Base-by-base conservation (phyloP, 1,284 basidiomycete species). In the Trichosporon sp. region DNA sequence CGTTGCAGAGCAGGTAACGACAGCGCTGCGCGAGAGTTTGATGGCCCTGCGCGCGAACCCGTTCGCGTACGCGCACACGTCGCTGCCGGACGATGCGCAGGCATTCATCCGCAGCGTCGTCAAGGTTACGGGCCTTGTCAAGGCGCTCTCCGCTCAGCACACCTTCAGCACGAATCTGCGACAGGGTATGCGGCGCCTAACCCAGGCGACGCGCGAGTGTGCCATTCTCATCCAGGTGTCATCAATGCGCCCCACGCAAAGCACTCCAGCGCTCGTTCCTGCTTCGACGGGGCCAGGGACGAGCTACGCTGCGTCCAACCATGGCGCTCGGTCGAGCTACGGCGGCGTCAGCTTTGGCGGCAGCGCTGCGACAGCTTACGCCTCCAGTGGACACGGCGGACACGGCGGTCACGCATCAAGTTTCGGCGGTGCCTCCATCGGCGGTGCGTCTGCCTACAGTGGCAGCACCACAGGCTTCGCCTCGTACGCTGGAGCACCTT, bases 131-230 rank as follows among this genome's bases (percentile, higher is more conserved):
- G 80, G 78, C 63, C 70, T 80, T 10, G 78, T 81, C 61, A 80
- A 79, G 64, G 62, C 69, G 3, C 73, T 82, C n/a, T 80, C 77
- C 29, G 67, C 70, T n/a, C 72, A 74, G 32, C 78, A 81, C 59
- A 61, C 67, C 8, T 78, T 80, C 67, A 73, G 75, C 11, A 40
- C 61, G 0, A 49, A 59, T 10, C 74, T 80, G 7, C 71, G 80
- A 27, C 75, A 77, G 59, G 73, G 74, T 10, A 70, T 81, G 36
- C 74, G 73, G 2, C 71, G 74, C 61, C 69, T 83, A 19, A 81
- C 81, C 13, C 79, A 80, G 68, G 75, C 78, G 11, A 82, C 81
- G n/a, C 71, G 81, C 58, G 82, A 82, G 69, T 80, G 81, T 61
- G 81, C 81, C 1, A 81, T 81, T 40, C 65, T 81, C 56, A 74